A percentile compares a stretch with the other conserved stretches of the same genome.
phyloP scores from a whole-genome alignment of 192 early-diverging fungal species.

The Coemansia umbellata region DNA sequence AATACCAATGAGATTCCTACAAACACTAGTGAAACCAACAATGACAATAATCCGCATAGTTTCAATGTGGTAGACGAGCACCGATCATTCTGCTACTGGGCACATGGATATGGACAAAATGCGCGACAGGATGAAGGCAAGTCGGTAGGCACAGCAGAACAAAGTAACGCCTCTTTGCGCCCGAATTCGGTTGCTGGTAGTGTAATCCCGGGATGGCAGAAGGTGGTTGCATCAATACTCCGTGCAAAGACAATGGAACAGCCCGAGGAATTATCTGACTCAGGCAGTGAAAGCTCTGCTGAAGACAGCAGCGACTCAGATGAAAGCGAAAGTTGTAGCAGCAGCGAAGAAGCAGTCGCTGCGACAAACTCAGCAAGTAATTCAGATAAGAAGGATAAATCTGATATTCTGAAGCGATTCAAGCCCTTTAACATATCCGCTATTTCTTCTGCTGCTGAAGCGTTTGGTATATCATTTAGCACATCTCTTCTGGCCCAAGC shows the following conservation, averaged over 20 bases:
- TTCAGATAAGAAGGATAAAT: neutral
- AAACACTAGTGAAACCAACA: neutral
- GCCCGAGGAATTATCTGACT: conserved; percentile 3
- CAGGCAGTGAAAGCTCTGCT: conserved; percentile 3
- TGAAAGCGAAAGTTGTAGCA: conserved; percentile 1
- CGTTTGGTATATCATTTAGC: conserved; percentile 52
- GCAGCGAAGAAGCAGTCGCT: neutral
- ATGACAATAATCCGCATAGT: neutral
- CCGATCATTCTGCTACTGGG: conserved; percentile 52
- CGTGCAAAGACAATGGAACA: conserved; percentile 28
- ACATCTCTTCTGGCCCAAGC: conserved; percentile 22
- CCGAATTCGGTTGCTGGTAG: neutral
- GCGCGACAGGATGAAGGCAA: neutral
- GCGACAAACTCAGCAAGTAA: too few species aligned
- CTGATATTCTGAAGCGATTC: conserved; percentile 14
- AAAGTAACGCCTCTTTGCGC: neutral
- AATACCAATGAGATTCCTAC: neutral
- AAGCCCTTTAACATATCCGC: conserved; percentile 49
- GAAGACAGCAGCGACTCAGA: neutral
- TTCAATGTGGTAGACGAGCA: conserved; percentile 45
- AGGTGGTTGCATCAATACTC: conserved; percentile 33
- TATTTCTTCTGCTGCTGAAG: conserved; percentile 47
- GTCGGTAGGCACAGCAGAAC: too few species aligned
- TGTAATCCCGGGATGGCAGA: conserved; percentile 42
- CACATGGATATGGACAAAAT: conserved; percentile 8